A percentile compares a stretch with the other conserved stretches of the same genome.
Conservation (phyloP, 768 basidiomycete species). For the Pleurotus pulmonarius region DNA sequence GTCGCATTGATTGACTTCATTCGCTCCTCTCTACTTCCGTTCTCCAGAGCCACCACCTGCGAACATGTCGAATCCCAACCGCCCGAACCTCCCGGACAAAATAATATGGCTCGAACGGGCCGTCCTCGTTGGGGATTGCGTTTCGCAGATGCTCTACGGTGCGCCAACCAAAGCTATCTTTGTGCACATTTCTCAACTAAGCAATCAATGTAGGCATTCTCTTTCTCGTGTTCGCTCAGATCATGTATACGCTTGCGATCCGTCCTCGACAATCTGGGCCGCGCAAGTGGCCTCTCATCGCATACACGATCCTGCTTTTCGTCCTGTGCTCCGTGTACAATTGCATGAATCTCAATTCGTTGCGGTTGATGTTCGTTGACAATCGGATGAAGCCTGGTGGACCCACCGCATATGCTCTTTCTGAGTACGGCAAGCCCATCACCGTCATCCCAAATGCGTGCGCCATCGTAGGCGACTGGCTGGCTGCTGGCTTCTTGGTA, state of each 20-base stretch:
- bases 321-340: constrained; percentile 21
- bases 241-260: constrained; percentile 9
- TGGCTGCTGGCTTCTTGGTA: constrained; percentile 12
- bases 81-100: constrained; percentile 10
- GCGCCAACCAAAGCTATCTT: background rate
- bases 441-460: constrained; percentile 7
- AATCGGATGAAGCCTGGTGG: constrained; percentile 23
- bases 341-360: constrained; percentile 22
- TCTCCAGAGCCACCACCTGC: background rate
- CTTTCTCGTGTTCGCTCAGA: constrained; percentile 6
- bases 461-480: constrained; percentile 10
- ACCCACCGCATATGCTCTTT: constrained; percentile 18
- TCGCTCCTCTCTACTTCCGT: background rate
- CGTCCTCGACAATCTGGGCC: constrained; percentile 3
- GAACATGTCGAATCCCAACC: constrained; percentile 9
- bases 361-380: constrained; percentile 24
- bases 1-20: background rate
- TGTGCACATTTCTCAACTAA: background rate
- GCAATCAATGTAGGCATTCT: constrained; percentile 5
- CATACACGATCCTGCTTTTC: constrained; percentile 22
- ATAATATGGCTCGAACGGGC: constrained; percentile 8
- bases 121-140: constrained; percentile 7
- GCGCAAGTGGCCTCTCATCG: constrained; percentile 20
- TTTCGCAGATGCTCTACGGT: constrained; percentile 13
- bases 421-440: constrained; percentile 9